Base-by-base conservation (phyloP, 139 green algal species). In the Chlorella vulgaris region DNA sequence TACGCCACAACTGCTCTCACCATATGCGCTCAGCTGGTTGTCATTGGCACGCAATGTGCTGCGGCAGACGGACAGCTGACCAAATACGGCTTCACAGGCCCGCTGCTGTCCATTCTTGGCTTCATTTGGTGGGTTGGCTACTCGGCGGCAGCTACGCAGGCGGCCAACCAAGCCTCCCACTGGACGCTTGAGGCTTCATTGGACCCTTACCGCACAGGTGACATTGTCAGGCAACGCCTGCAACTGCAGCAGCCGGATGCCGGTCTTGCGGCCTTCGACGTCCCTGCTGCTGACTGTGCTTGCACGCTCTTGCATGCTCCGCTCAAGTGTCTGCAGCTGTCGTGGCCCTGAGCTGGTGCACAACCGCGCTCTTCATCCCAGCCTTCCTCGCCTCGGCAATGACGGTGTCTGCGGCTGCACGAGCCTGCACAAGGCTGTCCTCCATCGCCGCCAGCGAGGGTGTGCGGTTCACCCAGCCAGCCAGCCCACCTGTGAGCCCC, bases 101-200 rank as follows among this genome's bases (percentile, higher is more conserved):
- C 73, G 19, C 62, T 79, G 7, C 73, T 79, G 22, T 79, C 51
- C 3, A 18, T 38, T 6, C 31, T 79, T 2, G 73, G 73, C 35
- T 79, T 68, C 35, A 35, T 69, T 53, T 79, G 73, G 73, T 79
- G 73, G 73, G 24, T 79, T 3, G 50, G 24, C 8, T 79, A 58
- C 10, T 24, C 53, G 4, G 51, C 35, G 0, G 40, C 53, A 21
- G 53, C 53, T 28, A 79, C 73, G 0, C 38, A 33, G 0, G 73
- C 73, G 1, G 33, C 58, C 24, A 67, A 13, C 35, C 7, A 19
- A 6, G 73, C 35, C 19, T 26, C 26, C 28, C 53, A 68, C 35
- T 79, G 73, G 73, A n/a, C n/a, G n/a, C n/a, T n/a, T n/a, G 53
- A 79, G 1, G 13, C 40, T 1, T 35, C 29, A 19, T 53, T 79